phyloP scores from a whole-genome alignment of 805 yeast genomes.

The Pichia sporocuriosa region DNA sequence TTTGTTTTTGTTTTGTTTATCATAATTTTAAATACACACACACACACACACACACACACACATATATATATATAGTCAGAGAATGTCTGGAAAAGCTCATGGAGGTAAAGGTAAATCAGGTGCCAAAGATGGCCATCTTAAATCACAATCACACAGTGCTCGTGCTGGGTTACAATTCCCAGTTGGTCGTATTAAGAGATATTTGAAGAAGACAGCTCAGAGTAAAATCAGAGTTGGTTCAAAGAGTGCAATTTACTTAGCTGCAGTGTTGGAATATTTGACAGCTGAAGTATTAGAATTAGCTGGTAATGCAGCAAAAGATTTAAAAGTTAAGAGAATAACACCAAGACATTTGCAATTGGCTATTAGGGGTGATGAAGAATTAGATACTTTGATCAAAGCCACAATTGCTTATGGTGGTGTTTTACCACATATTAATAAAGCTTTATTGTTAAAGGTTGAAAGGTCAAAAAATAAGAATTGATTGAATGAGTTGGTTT shows the following conservation, averaged over 20 bases:
- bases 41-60: not conserved
- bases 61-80: no score
- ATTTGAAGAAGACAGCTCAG: conserved; percentile 84
- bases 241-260: conserved; percentile 79
- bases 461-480: conserved; percentile 35
- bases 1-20: conserved; percentile 6
- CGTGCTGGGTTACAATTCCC: conserved; percentile 96
- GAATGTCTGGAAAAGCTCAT: conserved; percentile 81
- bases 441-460: conserved; percentile 70
- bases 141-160: conserved; percentile 82
- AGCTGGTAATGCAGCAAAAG: conserved; percentile 98
- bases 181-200: conserved; percentile 97
- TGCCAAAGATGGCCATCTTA: conserved; percentile 50
- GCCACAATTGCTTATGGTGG: conserved; percentile 98
- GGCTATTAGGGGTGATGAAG: conserved; percentile 98
- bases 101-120: conserved; percentile 97
- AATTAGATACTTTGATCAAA: conserved; percentile 85
- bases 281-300: conserved; percentile 96
- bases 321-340: conserved; percentile 90
- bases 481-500: no score
- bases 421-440: conserved; percentile 91
- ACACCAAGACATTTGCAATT: conserved; percentile 95
- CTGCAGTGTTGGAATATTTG: conserved; percentile 92
- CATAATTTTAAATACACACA: not conserved
- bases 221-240: conserved; percentile 68